These are phyloP conservation scores for Neopestalotiopsis sp. DNA, from an alignment of 2,329 filamentous ascomycete species.

Conservation along the genomic window DNA sequence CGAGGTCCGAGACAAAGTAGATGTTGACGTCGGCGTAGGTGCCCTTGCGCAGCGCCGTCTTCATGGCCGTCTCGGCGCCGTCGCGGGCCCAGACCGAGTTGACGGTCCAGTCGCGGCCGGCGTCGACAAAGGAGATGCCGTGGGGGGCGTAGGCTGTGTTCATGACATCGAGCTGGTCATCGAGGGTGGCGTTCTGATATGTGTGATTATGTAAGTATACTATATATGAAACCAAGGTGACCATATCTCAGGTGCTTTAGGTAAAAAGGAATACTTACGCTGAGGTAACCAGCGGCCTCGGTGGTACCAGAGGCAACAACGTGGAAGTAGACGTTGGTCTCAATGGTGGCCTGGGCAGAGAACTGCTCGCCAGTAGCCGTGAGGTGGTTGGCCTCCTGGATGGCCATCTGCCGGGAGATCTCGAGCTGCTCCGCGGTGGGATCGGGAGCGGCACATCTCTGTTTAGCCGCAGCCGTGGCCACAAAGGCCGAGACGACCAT, in stretches of 20 bases:
- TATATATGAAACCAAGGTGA: too few species aligned
- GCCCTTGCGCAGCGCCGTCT: conserved; percentile 49
- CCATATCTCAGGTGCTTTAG: too few species aligned
- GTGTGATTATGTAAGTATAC: background rate
- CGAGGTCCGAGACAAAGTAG: conserved; percentile 47
- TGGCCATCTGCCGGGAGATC: conserved; percentile 29
- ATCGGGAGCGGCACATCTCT: conserved; percentile 32
- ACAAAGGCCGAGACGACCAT: conserved; percentile 19
- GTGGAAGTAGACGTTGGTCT: conserved; percentile 46
- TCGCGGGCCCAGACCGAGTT: conserved; percentile 52
- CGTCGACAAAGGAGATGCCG: conserved; percentile 49
- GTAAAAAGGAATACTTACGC: conserved; percentile 29
- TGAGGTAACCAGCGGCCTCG: conserved; percentile 40
- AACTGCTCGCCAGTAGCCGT: conserved; percentile 18
- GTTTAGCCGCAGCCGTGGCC: conserved; percentile 16
- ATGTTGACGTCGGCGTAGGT: conserved; percentile 51
- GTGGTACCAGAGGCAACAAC: conserved; percentile 38
- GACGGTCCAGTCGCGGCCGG: conserved; percentile 48
- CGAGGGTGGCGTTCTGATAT: conserved; percentile 38
- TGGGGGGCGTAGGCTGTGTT: conserved; percentile 50
- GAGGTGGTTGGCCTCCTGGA: conserved; percentile 24
- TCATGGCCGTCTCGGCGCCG: conserved; percentile 47
- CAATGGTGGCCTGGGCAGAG: conserved; percentile 30
- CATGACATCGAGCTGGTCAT: conserved; percentile 48
- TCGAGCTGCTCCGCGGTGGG: conserved; percentile 33